Base-by-base conservation (phyloP, 805 yeast genomes). In the Starmerella ratchasimensis region DNA sequence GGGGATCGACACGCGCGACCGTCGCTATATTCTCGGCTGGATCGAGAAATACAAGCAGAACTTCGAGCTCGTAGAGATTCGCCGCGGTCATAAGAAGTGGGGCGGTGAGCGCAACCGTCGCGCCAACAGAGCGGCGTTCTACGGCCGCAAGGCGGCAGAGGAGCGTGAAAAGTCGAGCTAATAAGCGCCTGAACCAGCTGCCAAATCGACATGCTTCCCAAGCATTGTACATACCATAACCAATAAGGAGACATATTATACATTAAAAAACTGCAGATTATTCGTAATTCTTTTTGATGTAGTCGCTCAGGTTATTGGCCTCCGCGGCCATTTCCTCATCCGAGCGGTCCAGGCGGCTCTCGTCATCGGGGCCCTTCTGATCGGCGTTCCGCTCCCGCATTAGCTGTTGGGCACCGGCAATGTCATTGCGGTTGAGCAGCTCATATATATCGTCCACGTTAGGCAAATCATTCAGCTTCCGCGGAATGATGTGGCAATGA, bases 401-500 rank as follows among this genome's bases (percentile, higher is more conserved):
- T 24, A 18, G 37, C 9, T 37, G 18, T 47, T 64, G 66, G 5
- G 50, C 55, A 5, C 61, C 65, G 37, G 68, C 72, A 47, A 71
- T 65, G 42, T 75, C 77, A 36, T 62, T 50, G 4, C 59, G 51
- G 41, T 82, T 84, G 35, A 90, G 55, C 48, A 65, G 58, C n/a
- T 61, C 62, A 55, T 90, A 83, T 22, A 90, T 68, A 28, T 71
- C 75, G 54, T 82, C 94, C 1, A 83, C 83, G 50, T 79, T 76
- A 3, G 63, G 62, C 33, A 72, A 58, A 42, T 74, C 77, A 32
- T 65, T 56, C 10, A 56, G 46, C 35, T 63, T 65, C 28, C 99
- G 67, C 5, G 99, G 99, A 16, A 90, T 84, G 15, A 90, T 61
- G 56, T 90, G 99, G 16, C 94, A 79, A 57, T 90, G 98, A 21